Evolutionary conservation across 2,329 filamentous ascomycete genomes (phyloP).

Genomic region (Paramyrothecium roridum): DNA sequence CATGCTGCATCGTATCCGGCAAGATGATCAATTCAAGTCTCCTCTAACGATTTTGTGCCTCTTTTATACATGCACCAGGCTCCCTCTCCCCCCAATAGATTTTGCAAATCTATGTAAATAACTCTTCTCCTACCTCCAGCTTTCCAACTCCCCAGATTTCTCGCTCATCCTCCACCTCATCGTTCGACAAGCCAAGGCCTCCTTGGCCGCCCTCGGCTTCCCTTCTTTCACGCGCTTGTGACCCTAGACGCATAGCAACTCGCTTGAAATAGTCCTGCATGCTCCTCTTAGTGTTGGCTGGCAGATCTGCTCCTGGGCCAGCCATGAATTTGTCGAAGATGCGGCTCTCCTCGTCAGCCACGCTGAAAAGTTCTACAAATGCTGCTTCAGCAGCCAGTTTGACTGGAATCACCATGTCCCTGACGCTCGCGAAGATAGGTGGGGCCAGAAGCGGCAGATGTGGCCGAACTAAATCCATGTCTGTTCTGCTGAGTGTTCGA

Average conservation of each 20-base stretch:
- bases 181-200: constrained; percentile 79
- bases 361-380: constrained; percentile 85
- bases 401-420: constrained; percentile 89
- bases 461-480: constrained; percentile 77
- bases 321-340: constrained; percentile 91
- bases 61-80: not conserved
- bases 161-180: constrained; percentile 90
- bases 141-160: constrained; percentile 96
- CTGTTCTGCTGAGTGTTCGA: constrained; percentile 76
- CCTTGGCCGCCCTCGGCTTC: constrained; percentile 90
- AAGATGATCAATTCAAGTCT: no score
- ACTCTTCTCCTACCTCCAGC: constrained; percentile 71
- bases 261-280: constrained; percentile 98
- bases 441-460: constrained; percentile 78
- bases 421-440: constrained; percentile 83
- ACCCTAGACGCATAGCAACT: constrained; percentile 79
- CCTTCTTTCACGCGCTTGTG: constrained; percentile 81
- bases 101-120: constrained; percentile 38
- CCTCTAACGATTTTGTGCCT: no score
- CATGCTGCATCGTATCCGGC: constrained; percentile 4
- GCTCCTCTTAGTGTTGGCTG: constrained; percentile 73
- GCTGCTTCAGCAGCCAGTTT: constrained; percentile 94
- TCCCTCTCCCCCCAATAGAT: not conserved
- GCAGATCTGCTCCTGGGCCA: constrained; percentile 62
- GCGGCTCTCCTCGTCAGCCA: constrained; percentile 79